Percentiles rank a stretch among this genome's conserved stretches.
Evolutionary conservation across 768 basidiomycete species (phyloP).

Genomic region (Pleurotus citrinopileatus): DNA sequence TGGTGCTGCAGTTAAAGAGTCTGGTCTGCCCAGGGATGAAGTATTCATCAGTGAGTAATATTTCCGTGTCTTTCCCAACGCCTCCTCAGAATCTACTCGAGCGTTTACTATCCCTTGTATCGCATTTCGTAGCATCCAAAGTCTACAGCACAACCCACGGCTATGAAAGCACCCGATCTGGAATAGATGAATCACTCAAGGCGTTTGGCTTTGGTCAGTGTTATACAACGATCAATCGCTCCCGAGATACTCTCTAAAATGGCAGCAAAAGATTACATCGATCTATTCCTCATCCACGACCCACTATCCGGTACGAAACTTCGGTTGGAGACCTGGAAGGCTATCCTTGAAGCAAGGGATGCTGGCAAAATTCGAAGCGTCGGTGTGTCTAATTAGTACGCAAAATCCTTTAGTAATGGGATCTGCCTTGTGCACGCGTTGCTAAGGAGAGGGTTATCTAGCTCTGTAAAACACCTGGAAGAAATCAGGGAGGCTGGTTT

Average conservation of each 20-base stretch:
- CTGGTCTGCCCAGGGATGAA: slow-evolving; percentile 50
- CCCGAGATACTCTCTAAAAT: too few relatives aligned
- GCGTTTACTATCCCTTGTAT: too few relatives aligned
- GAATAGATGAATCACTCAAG: slow-evolving; percentile 58
- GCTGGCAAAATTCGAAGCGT: slow-evolving; percentile 67
- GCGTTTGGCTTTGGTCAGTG: slow-evolving; percentile 58
- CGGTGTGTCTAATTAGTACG: slow-evolving; percentile 91
- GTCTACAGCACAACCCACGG: slow-evolving; percentile 54
- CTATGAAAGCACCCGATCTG: slow-evolving; percentile 55
- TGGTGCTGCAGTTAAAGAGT: slow-evolving; percentile 55
- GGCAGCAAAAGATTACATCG: slow-evolving; percentile 24
- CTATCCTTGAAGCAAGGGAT: slow-evolving; percentile 57
- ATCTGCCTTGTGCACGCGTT: too few relatives aligned
- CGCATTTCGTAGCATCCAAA: slow-evolving; percentile 59
- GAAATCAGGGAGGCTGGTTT: slow-evolving; percentile 65
- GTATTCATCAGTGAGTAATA: slow-evolving; percentile 75
- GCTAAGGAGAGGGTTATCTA: too few relatives aligned
- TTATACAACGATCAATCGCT: slow-evolving; percentile 33
- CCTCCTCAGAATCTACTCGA: slow-evolving; percentile 3
- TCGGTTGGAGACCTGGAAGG: slow-evolving; percentile 71
- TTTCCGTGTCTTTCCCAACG: slow-evolving; percentile 14
- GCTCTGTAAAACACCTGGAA: slow-evolving; percentile 68
- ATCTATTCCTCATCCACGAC: slow-evolving; percentile 75
- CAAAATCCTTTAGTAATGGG: too few relatives aligned
- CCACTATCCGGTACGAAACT: slow-evolving; percentile 59